Evolutionary conservation across 2,329 filamentous ascomycete species (phyloP).

Genomic region (Incumbomyces lentus): DNA sequence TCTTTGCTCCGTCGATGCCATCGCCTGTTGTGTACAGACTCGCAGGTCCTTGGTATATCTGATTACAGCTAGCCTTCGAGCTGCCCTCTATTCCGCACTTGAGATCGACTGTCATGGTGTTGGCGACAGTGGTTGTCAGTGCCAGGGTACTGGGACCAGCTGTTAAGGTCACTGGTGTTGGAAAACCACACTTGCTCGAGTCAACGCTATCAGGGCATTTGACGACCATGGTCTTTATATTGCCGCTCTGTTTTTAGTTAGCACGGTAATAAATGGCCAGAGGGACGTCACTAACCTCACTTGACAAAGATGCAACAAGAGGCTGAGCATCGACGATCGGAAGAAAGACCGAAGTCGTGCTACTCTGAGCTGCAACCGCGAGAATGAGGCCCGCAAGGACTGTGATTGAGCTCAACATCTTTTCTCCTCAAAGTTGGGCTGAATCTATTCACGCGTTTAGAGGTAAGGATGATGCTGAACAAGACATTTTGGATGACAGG

Average conservation of each 20-base stretch:
- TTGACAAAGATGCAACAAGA: background rate
- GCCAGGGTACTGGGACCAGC: constrained; percentile 14
- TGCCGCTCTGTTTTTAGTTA: background rate
- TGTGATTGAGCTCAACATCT: background rate
- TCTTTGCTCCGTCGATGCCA: background rate
- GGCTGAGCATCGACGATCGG: background rate
- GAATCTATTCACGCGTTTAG: background rate
- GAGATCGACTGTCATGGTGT: constrained; percentile 8
- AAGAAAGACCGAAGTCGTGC: constrained; percentile 1
- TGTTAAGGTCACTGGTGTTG: constrained; percentile 14
- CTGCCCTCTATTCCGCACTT: constrained; percentile 9
- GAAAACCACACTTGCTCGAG: constrained; percentile 11
- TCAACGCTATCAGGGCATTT: constrained; percentile 10
- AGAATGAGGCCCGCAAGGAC: background rate
- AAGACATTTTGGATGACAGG: background rate
- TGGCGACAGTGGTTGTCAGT: constrained; percentile 3
- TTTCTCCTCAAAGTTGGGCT: background rate
- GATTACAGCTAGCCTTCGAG: constrained; percentile 12
- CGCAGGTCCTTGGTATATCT: constrained; percentile 11
- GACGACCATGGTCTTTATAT: constrained; percentile 13
- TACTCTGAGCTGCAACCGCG: background rate
- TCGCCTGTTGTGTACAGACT: background rate
- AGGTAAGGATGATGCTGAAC: background rate
- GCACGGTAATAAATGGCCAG: background rate
- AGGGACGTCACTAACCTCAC: background rate